Conservation (phyloP, 208 protist genomes). For the Endotrypanum monterogeii region DNA sequence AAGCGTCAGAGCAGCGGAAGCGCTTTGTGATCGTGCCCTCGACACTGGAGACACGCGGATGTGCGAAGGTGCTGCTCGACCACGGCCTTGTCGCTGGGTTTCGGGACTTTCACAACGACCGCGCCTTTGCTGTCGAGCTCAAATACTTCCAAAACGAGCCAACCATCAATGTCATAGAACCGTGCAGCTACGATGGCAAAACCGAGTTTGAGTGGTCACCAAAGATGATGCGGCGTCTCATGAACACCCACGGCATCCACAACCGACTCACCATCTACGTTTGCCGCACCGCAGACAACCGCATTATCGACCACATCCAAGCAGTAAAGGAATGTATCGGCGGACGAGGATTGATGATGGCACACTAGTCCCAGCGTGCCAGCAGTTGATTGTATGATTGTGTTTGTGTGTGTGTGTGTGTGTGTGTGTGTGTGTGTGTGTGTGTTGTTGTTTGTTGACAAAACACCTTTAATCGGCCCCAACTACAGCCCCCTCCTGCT, state of each 20-base stretch:
- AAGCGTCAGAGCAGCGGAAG: constrained; percentile 87
- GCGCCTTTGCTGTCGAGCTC: constrained; percentile 90
- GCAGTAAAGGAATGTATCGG: constrained; percentile 87
- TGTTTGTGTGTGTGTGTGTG: neutral
- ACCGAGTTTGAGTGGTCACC: constrained; percentile 93
- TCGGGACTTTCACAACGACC: constrained; percentile 92
- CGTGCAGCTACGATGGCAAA: constrained; percentile 84
- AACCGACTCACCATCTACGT: constrained; percentile 88
- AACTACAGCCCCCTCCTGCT: neutral
- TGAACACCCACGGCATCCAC: constrained; percentile 88
- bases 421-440: constrained; percentile 4
- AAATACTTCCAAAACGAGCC: constrained; percentile 92
- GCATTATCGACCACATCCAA: constrained; percentile 90
- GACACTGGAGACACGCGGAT: constrained; percentile 86
- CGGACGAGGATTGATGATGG: constrained; percentile 88
- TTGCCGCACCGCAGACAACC: constrained; percentile 84
- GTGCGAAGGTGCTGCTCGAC: constrained; percentile 84
- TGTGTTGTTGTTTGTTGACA: neutral
- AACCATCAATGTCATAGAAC: constrained; percentile 89
- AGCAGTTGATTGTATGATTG: neutral
- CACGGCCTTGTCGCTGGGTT: constrained; percentile 90
- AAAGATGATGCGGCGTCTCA: constrained; percentile 90
- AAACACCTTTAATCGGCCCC: neutral
- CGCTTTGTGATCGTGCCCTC: constrained; percentile 91
- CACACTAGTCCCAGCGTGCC: constrained; percentile 44